Conservation (phyloP, 495 filamentous ascomycete genomes). For the Penicillium silybi region DNA sequence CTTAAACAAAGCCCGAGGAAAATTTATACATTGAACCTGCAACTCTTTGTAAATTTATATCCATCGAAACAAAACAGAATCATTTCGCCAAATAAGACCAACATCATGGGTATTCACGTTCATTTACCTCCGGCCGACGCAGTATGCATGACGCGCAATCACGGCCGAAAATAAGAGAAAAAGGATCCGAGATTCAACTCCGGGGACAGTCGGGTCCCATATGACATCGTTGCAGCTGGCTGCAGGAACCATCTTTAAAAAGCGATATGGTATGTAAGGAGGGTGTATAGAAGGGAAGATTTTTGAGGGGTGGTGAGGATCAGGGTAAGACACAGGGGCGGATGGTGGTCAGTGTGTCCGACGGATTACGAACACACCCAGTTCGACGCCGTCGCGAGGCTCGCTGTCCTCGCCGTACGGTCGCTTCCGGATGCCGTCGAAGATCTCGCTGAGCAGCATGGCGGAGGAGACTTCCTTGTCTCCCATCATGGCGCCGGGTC, state of each 20-base stretch:
- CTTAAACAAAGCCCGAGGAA: not conserved
- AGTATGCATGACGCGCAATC: conserved; percentile 18
- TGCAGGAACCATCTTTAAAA: conserved; percentile 20
- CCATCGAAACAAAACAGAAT: conserved; percentile 17
- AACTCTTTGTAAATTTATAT: conserved; percentile 13
- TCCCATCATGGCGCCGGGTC: conserved; percentile 29
- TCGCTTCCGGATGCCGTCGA: conserved; percentile 55
- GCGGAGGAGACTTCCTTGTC: conserved; percentile 48
- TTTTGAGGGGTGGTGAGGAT: not conserved
- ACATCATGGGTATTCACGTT: conserved; percentile 38
- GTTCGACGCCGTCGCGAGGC: conserved; percentile 51
- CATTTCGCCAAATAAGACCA: conserved; percentile 28
- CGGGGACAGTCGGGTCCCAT: conserved; percentile 20
- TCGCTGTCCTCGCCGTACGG: conserved; percentile 42
- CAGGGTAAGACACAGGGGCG: not conserved
- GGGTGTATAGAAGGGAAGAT: conserved; percentile 11
- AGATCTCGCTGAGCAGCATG: conserved; percentile 58
- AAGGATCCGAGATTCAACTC: conserved; percentile 11
- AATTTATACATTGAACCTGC: conserved; percentile 9
- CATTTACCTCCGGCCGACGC: conserved; percentile 22
- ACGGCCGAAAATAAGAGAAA: conserved; percentile 12
- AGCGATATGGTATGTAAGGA: conserved; percentile 12
- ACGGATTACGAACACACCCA: conserved; percentile 62
- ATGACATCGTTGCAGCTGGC: conserved; percentile 14
- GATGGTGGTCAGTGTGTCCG: conserved; percentile 33